A percentile compares a stretch with the other conserved stretches of the same genome.
These are phyloP conservation scores for Terfezia claveryi DNA, from an alignment of 495 filamentous ascomycete species.

Conservation along the genomic window DNA sequence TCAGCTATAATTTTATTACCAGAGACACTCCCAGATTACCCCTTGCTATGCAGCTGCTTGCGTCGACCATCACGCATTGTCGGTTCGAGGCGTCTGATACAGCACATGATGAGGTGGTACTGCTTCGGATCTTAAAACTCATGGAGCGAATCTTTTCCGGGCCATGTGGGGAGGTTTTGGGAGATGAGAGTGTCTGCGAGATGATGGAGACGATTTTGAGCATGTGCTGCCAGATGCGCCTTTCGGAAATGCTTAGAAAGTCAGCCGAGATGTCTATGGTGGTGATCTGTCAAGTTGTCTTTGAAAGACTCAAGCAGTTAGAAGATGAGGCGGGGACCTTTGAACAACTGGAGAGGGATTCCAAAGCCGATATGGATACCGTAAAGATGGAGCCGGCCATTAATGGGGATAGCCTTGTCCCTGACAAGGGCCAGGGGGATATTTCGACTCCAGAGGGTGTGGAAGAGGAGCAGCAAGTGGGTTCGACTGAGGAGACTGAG, in stretches of 20 bases:
- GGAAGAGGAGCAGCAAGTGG: constrained; percentile 5
- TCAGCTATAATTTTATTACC: constrained; percentile 79
- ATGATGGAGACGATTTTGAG: constrained; percentile 98
- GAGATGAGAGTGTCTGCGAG: constrained; percentile 92
- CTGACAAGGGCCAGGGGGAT: constrained; percentile 20
- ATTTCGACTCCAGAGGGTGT: constrained; percentile 20
- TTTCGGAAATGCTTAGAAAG: constrained; percentile 74
- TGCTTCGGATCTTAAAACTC: constrained; percentile 79
- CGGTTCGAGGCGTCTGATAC: constrained; percentile 92
- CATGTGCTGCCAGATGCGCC: constrained; percentile 83
- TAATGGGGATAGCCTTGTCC: constrained; percentile 37
- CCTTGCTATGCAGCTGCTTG: constrained; percentile 82
- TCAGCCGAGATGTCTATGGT: constrained; percentile 96
- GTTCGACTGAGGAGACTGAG: constrained; percentile 7
- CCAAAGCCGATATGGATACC: constrained; percentile 43
- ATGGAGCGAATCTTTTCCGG: constrained; percentile 97
- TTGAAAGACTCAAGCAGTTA: constrained; percentile 69
- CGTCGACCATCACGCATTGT: constrained; percentile 89
- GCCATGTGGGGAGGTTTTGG: constrained; percentile 70
- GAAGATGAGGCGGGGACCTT: constrained; percentile 36
- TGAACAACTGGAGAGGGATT: constrained; percentile 35
- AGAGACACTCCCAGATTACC: constrained; percentile 61
- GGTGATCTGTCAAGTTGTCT: constrained; percentile 95
- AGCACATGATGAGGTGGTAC: constrained; percentile 80
- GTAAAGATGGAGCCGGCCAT: constrained; percentile 77